phyloP scores from a whole-genome alignment of 2,329 filamentous ascomycete species.

The Colletotrichum spinosum region DNA sequence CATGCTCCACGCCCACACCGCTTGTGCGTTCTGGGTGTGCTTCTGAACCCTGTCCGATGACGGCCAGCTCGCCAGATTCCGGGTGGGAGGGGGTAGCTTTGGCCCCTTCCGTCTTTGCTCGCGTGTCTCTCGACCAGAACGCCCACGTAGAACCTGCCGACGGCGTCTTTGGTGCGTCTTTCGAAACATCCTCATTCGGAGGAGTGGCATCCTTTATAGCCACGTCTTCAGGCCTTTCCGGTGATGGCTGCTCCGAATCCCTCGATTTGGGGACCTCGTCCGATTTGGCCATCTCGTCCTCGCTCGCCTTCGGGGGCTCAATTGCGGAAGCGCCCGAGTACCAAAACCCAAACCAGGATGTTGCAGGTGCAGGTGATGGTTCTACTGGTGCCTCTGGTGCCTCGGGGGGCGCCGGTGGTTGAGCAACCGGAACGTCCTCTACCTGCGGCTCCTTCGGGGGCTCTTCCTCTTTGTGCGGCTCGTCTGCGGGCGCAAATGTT shows the following conservation, averaged over 20 bases:
- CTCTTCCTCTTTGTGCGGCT: slow-evolving; percentile 31
- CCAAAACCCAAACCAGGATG: slow-evolving; percentile 58
- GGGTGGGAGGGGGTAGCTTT: slow-evolving; percentile 39
- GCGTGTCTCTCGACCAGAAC: slow-evolving; percentile 78
- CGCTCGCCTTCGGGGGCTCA: slow-evolving; percentile 7
- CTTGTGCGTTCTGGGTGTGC: slow-evolving; percentile 62
- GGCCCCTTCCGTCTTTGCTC: slow-evolving; percentile 49
- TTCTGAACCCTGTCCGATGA: slow-evolving; percentile 68
- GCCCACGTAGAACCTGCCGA: slow-evolving; percentile 78
- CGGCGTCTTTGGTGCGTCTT: slow-evolving; percentile 49
- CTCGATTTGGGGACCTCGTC: slow-evolving; percentile 30
- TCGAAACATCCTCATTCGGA: slow-evolving; percentile 40
- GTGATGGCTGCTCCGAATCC: slow-evolving; percentile 30
- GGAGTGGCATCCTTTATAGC: slow-evolving; percentile 56
- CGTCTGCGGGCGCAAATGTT: slow-evolving; percentile 16
- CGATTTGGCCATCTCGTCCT: slow-evolving; percentile 20
- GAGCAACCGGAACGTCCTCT: slow-evolving; percentile 16
- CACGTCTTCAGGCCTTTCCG: slow-evolving; percentile 53
- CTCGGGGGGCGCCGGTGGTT: slow-evolving; percentile 10
- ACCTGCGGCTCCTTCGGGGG: slow-evolving; percentile 33
- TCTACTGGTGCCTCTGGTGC: slow-evolving; percentile 37
- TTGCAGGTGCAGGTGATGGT: slow-evolving; percentile 41
- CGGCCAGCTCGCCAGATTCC: slow-evolving; percentile 65
- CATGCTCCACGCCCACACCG: slow-evolving; percentile 53
- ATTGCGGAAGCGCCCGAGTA: slow-evolving; percentile 40